Evolutionary conservation across 257 asterid species (phyloP).

Genomic region (Nicotiana sylvestris): DNA sequence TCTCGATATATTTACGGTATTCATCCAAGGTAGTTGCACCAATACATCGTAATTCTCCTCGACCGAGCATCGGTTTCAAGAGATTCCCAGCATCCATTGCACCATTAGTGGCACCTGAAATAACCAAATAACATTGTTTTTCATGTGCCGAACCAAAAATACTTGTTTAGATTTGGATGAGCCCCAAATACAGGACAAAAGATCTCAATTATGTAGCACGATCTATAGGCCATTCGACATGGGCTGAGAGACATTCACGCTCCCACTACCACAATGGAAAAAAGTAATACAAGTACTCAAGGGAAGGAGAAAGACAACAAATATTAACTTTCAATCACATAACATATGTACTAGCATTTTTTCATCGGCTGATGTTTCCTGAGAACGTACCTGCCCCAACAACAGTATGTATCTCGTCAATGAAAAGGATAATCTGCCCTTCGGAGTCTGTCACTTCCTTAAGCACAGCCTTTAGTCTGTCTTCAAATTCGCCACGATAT

Average conservation of each 20-base stretch:
- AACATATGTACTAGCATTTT: neutral
- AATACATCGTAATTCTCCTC: conserved; percentile 95
- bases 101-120: conserved; percentile 88
- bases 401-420: conserved; percentile 96
- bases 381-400: conserved; percentile 83
- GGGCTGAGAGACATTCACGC: neutral
- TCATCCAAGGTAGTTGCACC: conserved; percentile 97
- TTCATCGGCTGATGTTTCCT: neutral
- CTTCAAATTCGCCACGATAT: conserved; percentile 97
- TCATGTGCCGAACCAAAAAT: neutral
- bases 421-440: conserved; percentile 84
- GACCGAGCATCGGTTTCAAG: conserved; percentile 97
- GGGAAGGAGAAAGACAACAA: neutral
- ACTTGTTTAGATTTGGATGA: neutral
- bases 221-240: neutral
- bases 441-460: conserved; percentile 95
- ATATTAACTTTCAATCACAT: neutral
- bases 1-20: conserved; percentile 87
- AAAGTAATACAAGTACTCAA: neutral
- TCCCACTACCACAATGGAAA: neutral
- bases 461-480: conserved; percentile 87
- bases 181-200: neutral
- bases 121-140: neutral
- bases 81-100: conserved; percentile 99
- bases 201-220: neutral